Evolutionary conservation across 345 rosid species (phyloP).

Genomic region (Aquilaria yunnanensis): DNA sequence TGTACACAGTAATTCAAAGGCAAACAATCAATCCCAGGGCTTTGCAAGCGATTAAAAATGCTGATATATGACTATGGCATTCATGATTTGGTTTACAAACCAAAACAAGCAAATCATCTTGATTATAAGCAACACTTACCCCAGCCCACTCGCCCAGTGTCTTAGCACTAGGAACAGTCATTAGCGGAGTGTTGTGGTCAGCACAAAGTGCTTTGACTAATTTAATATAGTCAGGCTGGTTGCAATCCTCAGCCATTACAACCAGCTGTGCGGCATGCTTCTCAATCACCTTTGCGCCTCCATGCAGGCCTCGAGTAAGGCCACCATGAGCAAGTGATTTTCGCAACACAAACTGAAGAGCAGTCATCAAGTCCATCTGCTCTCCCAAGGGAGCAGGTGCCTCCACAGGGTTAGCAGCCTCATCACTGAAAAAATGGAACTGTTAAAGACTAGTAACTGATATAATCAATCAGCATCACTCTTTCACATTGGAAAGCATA

Average conservation of each 20-base stretch:
- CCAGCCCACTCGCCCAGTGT: conserved; percentile 92
- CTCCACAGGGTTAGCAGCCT: conserved; percentile 35
- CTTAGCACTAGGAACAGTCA: conserved; percentile 62
- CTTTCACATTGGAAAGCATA: too few species aligned
- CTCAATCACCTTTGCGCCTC: conserved; percentile 70
- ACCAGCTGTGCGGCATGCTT: conserved; percentile 66
- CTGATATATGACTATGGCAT: too few species aligned
- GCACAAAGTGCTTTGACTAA: conserved; percentile 68
- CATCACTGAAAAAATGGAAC: conserved; percentile 40
- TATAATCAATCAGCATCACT: too few species aligned
- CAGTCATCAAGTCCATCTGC: conserved; percentile 72
- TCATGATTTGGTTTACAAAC: too few species aligned
- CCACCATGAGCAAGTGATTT: conserved; percentile 69
- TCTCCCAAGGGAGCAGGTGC: conserved; percentile 39
- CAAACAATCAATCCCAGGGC: too few species aligned
- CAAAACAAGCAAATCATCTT: too few species aligned
- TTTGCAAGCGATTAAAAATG: too few species aligned
- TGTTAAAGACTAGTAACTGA: not conserved
- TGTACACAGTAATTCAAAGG: too few species aligned
- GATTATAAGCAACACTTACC: conserved; percentile 32
- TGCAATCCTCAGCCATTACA: conserved; percentile 74
- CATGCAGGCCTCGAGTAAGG: conserved; percentile 59
- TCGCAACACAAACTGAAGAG: conserved; percentile 57
- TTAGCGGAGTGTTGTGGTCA: conserved; percentile 54
- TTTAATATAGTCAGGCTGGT: conserved; percentile 69